A percentile compares a stretch with the other conserved stretches of the same genome.
Conservation (phyloP, 179 eudicot species). For the Patellifolia procumbens region DNA sequence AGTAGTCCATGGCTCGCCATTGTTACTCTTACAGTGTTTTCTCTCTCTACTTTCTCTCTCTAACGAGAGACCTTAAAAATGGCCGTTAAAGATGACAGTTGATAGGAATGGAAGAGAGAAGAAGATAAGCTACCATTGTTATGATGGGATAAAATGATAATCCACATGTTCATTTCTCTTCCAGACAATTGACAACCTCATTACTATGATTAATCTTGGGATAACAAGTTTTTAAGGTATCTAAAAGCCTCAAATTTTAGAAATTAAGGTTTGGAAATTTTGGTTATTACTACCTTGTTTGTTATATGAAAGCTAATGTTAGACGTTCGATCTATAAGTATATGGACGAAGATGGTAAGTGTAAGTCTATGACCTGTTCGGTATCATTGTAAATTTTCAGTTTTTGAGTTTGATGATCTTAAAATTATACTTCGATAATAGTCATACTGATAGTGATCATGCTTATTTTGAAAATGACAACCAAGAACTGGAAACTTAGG, state of each 20-base stretch:
- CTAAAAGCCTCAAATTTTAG: not conserved
- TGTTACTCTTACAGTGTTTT: not conserved
- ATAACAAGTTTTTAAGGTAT: not conserved
- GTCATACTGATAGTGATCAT: too few relatives aligned
- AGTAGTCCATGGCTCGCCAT: conserved; percentile 28
- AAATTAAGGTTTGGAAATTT: not conserved
- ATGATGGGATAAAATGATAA: not conserved
- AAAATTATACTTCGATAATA: too few relatives aligned
- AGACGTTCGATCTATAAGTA: too few relatives aligned
- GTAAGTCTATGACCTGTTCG: too few relatives aligned
- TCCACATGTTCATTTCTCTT: not conserved
- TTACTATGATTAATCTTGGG: not conserved
- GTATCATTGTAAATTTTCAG: too few relatives aligned
- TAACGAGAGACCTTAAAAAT: not conserved
- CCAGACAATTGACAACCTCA: not conserved
- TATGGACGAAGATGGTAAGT: too few relatives aligned
- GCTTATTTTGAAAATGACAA: too few relatives aligned
- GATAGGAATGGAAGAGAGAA: not conserved
- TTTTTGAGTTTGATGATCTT: too few relatives aligned
- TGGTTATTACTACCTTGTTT: too few relatives aligned
- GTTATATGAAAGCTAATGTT: too few relatives aligned
- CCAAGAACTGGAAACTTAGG: too few relatives aligned
- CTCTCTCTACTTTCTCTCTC: conserved; percentile 9
- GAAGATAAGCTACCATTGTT: conserved; percentile 4
- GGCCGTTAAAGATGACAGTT: conserved; percentile 4